These are phyloP conservation scores for Botrytis squamosa DNA, from an alignment of 2,329 filamentous ascomycete genomes.

Conservation along the genomic window DNA sequence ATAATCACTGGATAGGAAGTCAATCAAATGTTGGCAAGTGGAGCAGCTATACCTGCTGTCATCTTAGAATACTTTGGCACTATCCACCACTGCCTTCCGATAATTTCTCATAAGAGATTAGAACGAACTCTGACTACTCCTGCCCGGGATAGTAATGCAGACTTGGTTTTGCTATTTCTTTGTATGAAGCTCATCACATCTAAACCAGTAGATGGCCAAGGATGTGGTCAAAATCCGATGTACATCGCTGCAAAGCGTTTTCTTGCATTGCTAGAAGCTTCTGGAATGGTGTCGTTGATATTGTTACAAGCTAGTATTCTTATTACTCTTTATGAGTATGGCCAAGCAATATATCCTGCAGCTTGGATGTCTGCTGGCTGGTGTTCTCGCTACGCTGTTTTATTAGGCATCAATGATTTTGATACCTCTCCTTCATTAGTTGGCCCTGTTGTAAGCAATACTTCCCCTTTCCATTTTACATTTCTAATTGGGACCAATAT, in stretches of 20 bases:
- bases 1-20: slow-evolving; percentile 39
- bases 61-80: slow-evolving; percentile 46
- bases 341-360: slow-evolving; percentile 51
- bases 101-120: slow-evolving; percentile 48
- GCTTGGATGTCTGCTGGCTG: slow-evolving; percentile 49
- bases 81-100: slow-evolving; percentile 49
- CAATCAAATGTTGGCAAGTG: slow-evolving; percentile 43
- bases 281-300: slow-evolving; percentile 45
- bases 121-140: slow-evolving; percentile 42
- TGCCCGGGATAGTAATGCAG: slow-evolving; percentile 46
- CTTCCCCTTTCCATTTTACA: neutral
- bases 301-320: slow-evolving; percentile 48
- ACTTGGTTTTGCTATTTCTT: slow-evolving; percentile 48
- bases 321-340: slow-evolving; percentile 49
- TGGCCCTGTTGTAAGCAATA: slow-evolving; percentile 38
- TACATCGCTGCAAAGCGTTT: slow-evolving; percentile 48
- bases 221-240: slow-evolving; percentile 41
- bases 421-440: slow-evolving; percentile 42
- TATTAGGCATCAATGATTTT: slow-evolving; percentile 45
- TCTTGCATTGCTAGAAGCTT: slow-evolving; percentile 43
- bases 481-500: slow-evolving; percentile 10
- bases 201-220: slow-evolving; percentile 40
- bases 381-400: slow-evolving; percentile 47
- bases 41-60: slow-evolving; percentile 41
- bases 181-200: slow-evolving; percentile 49